Evolutionary conservation across 495 filamentous ascomycete genomes (phyloP), one percentile per base, ranked within the genome.

Genomic region (Penicillium turbatum): DNA sequence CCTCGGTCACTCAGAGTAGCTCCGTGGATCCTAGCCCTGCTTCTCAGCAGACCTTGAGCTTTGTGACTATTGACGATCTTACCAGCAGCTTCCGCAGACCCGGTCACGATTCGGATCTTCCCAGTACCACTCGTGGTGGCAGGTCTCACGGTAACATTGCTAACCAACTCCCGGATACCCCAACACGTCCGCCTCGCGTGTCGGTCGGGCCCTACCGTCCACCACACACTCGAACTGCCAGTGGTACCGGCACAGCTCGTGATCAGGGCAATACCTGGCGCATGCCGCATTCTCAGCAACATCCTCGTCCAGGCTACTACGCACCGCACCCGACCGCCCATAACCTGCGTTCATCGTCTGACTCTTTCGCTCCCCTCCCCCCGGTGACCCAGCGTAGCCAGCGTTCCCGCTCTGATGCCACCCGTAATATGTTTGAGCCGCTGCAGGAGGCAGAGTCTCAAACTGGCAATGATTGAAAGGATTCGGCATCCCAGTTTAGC

Each of bases 311-410:
- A 9, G 1, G 3, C 0, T 48, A 48, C 8, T 16, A 36, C 6
- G 31, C 21, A 15, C 45, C 45, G 0, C 45, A 48, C 26, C 1
- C 32, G 8, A 48, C 45, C 5, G 19, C 45, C 2, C 40, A 41
- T 5, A 53, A 75, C 3, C 26, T 49, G 3, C 47, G 47, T 1
- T 49, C 47, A 6, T 29, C 35, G 26, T 49, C 47, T 21, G 47
- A 49, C 10, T 34, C 47, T 1, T 49, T 49, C 24, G 35, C 8
- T 0, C 34, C 34, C 0, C 24, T 0, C 11, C 47, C 34, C 9
- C n/a, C 35, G 16, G 2, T 5, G 10, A 13, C 10, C 9, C 5
- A 15, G 0, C 30, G 1, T 4, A 31, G 10, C 32, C 29, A 46
- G 1, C 47, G 47, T 3, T 49, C 47, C 7, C 24, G 26, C 35